Evolutionary conservation across 805 yeast species (phyloP).

Genomic region (Yamadazyma olivae): DNA sequence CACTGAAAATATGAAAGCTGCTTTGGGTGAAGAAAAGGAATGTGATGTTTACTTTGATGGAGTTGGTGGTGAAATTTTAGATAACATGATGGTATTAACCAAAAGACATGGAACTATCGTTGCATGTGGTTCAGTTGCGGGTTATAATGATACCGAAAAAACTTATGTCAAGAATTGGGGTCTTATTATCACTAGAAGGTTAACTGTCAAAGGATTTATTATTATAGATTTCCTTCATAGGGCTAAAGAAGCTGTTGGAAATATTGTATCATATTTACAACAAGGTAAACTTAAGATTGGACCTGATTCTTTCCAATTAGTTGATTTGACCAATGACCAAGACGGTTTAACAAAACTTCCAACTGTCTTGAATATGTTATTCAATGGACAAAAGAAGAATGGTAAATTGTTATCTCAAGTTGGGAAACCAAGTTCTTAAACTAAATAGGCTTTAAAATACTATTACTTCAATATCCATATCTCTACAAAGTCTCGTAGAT

Average conservation of each 20-base stretch:
- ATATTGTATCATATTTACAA: slow-evolving; percentile 13
- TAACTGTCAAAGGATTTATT: slow-evolving; percentile 20
- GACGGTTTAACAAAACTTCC: slow-evolving; percentile 40
- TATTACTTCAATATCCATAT: too few species aligned
- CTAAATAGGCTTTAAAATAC: too few species aligned
- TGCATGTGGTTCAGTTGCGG: slow-evolving; percentile 34
- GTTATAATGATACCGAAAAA: slow-evolving; percentile 24
- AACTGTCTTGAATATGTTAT: slow-evolving; percentile 44
- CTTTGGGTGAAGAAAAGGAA: slow-evolving; percentile 35
- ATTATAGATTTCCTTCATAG: slow-evolving; percentile 15
- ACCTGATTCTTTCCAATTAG: slow-evolving; percentile 14
- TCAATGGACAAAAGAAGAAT: slow-evolving; percentile 38
- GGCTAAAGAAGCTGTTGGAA: slow-evolving; percentile 11
- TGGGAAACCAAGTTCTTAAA: too few species aligned
- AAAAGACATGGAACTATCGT: slow-evolving; percentile 20
- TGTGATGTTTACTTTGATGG: slow-evolving; percentile 29
- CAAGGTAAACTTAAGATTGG: slow-evolving; percentile 16
- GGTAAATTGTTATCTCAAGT: slow-evolving; percentile 54
- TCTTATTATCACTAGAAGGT: slow-evolving; percentile 15
- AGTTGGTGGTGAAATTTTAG: slow-evolving; percentile 23
- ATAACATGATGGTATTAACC: slow-evolving; percentile 13
- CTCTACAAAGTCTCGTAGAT: too few species aligned
- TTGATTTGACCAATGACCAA: slow-evolving; percentile 30
- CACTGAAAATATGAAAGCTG: slow-evolving; percentile 12
- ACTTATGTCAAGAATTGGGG: slow-evolving; percentile 20